Base-by-base conservation (phyloP, 2,329 filamentous ascomycete species). In the Trichoderma gracile region DNA sequence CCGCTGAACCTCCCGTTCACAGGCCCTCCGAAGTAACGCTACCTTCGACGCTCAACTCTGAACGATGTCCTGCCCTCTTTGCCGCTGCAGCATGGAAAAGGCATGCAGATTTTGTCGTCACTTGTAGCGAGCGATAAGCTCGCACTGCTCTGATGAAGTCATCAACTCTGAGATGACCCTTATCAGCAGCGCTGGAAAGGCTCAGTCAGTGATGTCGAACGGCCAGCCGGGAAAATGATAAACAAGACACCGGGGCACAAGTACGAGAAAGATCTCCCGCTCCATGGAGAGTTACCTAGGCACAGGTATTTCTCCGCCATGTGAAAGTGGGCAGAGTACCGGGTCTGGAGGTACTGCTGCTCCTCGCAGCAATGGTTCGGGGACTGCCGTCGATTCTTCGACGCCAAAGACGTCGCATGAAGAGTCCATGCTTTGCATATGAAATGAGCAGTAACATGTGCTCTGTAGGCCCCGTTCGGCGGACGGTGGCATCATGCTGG, bases 241-340 rank as follows among this genome's bases (percentile, higher is more conserved):
- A 54, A 54, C 49, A 15, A 38, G 33, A 9, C 33, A 38, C 33
- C 33, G 12, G 33, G 33, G 33, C 33, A 38, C 33, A 50, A 19
- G 56, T 23, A 15, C 45, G 25, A 33, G 33, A 46, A 46, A 46
- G n/a, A 10, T 40, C 43, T 46, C 56, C 42, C 38, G 56, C 30
- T 47, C 43, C 43, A 30, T 38, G 42, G 33, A 6, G 15, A 53
- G 58, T 61, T 54, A 62, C 59, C 49, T 54, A 46, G 47, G 59
- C 19, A 46, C 23, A 54, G 25, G 59, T 62, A 62, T 62, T 54
- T 62, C 59, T 62, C 59, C 59, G 59, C 46, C 59, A 62, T 62
- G 59, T 62, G 59, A 46, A 54, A 62, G 49, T 25, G 38, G 49
- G n/a, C 21, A 25, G 59, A 43, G 49, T 50, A 59, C 45, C 45